These are phyloP conservation scores for Citrullus amarus DNA, from an alignment of 306 rosid species.

Conservation along the genomic window DNA sequence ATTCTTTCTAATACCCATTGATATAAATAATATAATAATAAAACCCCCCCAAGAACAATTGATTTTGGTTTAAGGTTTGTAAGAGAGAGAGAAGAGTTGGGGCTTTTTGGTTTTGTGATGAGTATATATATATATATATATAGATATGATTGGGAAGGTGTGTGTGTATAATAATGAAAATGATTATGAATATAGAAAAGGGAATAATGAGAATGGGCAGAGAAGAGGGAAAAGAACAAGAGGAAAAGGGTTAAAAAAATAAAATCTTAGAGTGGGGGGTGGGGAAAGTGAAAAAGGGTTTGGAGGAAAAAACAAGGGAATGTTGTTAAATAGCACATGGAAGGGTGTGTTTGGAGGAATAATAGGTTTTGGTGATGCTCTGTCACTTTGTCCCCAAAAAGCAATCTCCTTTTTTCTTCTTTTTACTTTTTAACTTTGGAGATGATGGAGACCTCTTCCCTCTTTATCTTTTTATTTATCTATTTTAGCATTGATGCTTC, in stretches of 20 bases:
- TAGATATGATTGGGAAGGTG: not conserved
- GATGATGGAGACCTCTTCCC: slow-evolving; percentile 1
- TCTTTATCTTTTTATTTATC: not conserved
- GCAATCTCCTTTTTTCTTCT: not conserved
- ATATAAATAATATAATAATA: too few relatives aligned
- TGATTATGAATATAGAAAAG: slow-evolving; percentile 10
- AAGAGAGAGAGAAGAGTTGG: not conserved
- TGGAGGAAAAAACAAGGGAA: slow-evolving; percentile 52
- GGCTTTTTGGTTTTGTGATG: not conserved
- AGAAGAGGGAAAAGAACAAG: slow-evolving; percentile 48
- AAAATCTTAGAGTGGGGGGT: slow-evolving; percentile 29
- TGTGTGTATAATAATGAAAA: not conserved
- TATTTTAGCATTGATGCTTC: too few relatives aligned
- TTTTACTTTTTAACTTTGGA: not conserved
- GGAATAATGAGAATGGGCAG: slow-evolving; percentile 61
- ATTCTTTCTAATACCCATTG: slow-evolving; percentile 18
- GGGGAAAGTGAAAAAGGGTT: slow-evolving; percentile 37
- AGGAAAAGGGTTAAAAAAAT: slow-evolving; percentile 49
- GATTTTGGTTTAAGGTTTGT: not conserved
- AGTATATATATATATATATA: not conserved
- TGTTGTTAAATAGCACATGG: slow-evolving; percentile 72
- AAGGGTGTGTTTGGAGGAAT: slow-evolving; percentile 80
- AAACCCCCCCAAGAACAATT: too few relatives aligned
- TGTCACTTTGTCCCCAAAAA: slow-evolving; percentile 32
- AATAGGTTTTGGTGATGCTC: slow-evolving; percentile 38